Evolutionary conservation across 805 yeast species (phyloP).

Genomic region (Candida montana): DNA sequence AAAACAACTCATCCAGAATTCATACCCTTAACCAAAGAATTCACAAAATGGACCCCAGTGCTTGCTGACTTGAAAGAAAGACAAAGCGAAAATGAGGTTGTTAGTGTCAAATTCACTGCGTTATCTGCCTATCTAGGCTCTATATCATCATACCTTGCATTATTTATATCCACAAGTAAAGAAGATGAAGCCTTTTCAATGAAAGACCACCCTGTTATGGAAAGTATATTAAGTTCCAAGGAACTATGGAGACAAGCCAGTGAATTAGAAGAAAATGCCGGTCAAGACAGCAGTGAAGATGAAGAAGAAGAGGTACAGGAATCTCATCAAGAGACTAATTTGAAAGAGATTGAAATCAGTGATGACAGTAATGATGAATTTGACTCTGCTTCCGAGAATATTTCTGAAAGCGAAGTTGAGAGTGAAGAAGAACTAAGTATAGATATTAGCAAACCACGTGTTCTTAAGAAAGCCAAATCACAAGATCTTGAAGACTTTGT

Average conservation of each 20-base stretch:
- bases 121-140: slow-evolving; percentile 76
- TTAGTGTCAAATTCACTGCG: slow-evolving; percentile 56
- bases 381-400: slow-evolving; percentile 13
- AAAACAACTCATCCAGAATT: slow-evolving; percentile 76
- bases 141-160: slow-evolving; percentile 70
- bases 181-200: slow-evolving; percentile 55
- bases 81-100: slow-evolving; percentile 30
- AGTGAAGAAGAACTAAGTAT: slow-evolving; percentile 35
- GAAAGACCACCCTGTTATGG: slow-evolving; percentile 91
- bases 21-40: slow-evolving; percentile 66
- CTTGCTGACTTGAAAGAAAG: slow-evolving; percentile 33
- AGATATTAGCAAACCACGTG: slow-evolving; percentile 49
- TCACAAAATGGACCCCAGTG: slow-evolving; percentile 35
- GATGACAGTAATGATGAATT: slow-evolving; percentile 4
- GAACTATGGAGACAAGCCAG: slow-evolving; percentile 88
- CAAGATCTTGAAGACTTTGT: slow-evolving; percentile 46
- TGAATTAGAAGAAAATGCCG: slow-evolving; percentile 36
- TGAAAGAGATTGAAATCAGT: slow-evolving; percentile 11
- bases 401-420: slow-evolving; percentile 8
- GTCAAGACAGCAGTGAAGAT: not conserved
- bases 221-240: slow-evolving; percentile 69
- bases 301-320: slow-evolving; percentile 2
- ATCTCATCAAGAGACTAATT: slow-evolving; percentile 12
- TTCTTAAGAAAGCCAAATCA: slow-evolving; percentile 35
- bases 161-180: slow-evolving; percentile 53